These are phyloP conservation scores for Eucalyptus marginata DNA, from an alignment of 345 rosid species.

Conservation along the genomic window DNA sequence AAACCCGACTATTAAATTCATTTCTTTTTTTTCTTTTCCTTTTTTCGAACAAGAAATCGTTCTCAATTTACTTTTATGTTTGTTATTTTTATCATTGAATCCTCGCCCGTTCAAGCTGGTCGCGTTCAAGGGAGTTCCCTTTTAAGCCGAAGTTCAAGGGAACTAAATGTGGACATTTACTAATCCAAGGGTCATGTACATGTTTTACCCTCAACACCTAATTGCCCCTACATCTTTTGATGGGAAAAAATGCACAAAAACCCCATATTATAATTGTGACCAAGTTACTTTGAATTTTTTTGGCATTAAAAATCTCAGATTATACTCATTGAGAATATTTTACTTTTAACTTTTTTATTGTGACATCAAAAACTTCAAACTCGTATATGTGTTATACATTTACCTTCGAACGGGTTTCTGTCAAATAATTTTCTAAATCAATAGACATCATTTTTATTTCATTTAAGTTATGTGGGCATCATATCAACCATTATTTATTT, in stretches of 20 bases:
- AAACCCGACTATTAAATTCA: neutral
- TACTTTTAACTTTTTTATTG: rapidly evolving
- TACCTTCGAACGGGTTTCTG: rapidly evolving
- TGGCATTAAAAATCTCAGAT: rapidly evolving
- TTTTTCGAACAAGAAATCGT: neutral
- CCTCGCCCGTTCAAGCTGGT: neutral
- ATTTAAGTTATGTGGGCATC: rapidly evolving
- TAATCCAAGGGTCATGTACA: neutral
- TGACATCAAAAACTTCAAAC: neutral
- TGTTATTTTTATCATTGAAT: neutral
- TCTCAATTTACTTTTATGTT: neutral
- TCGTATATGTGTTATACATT: rapidly evolving
- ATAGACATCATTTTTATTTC: rapidly evolving
- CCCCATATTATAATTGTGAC: rapidly evolving
- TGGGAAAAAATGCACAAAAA: neutral
- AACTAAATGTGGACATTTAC: neutral
- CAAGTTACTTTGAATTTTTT: neutral
- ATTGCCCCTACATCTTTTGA: neutral
- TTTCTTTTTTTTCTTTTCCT: neutral
- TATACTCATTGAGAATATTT: neutral
- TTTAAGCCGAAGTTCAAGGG: neutral
- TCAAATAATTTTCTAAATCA: neutral
- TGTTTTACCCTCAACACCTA: neutral
- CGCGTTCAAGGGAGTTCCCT: neutral
- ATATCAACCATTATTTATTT: neutral